Evolutionary conservation across 768 basidiomycete genomes (phyloP).

Genomic region (Lentinula sp.): DNA sequence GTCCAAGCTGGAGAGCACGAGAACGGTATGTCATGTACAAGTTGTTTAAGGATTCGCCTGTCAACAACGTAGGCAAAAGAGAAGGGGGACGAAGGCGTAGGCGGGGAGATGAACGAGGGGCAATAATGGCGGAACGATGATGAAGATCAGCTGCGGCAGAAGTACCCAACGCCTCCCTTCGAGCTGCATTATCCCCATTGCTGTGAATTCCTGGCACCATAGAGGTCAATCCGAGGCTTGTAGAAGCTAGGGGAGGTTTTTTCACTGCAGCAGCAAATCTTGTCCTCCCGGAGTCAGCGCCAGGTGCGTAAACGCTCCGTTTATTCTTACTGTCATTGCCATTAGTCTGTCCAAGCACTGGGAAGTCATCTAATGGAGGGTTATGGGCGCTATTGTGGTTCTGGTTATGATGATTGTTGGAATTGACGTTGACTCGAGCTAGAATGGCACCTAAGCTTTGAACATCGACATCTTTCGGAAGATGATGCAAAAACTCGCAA

Average conservation of each 20-base stretch:
- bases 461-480: slow-evolving; percentile 83
- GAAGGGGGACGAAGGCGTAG: slow-evolving; percentile 78
- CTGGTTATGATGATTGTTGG: slow-evolving; percentile 25
- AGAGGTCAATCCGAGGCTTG: slow-evolving; percentile 17
- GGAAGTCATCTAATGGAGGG: slow-evolving; percentile 64
- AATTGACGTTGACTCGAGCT: slow-evolving; percentile 56
- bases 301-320: slow-evolving; percentile 39
- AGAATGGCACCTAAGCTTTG: slow-evolving; percentile 62
- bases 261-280: slow-evolving; percentile 91
- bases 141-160: slow-evolving; percentile 60
- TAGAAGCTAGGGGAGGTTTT: slow-evolving; percentile 33
- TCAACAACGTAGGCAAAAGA: slow-evolving; percentile 83
- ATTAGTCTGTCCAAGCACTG: slow-evolving; percentile 49
- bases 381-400: slow-evolving; percentile 27
- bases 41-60: slow-evolving; percentile 72
- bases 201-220: slow-evolving; percentile 19
- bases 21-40: slow-evolving; percentile 89
- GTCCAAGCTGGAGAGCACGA: slow-evolving; percentile 86
- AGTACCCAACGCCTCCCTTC: slow-evolving; percentile 52
- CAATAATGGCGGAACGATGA: slow-evolving; percentile 64
- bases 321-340: slow-evolving; percentile 28
- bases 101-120: slow-evolving; percentile 78
- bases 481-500: slow-evolving; percentile 94
- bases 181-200: slow-evolving; percentile 31
- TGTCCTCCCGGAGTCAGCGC: slow-evolving; percentile 73